Conservation (phyloP, 2,329 filamentous ascomycete species). For the Alternaria sp. region DNA sequence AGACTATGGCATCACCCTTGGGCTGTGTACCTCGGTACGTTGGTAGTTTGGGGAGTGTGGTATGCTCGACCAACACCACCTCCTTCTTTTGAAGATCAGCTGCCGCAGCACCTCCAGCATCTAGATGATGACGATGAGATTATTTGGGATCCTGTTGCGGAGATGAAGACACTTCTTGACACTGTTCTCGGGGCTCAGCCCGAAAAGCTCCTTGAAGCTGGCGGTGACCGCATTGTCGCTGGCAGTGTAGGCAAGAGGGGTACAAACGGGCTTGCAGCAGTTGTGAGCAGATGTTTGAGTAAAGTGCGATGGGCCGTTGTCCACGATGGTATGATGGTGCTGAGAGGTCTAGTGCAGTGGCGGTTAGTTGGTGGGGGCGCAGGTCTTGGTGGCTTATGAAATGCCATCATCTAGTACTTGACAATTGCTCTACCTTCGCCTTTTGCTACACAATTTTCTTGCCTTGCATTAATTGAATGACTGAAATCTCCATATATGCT, state of each 20-base stretch:
- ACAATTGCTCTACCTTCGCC: neutral
- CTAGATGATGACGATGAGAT: slow-evolving; percentile 56
- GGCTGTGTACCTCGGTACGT: slow-evolving; percentile 67
- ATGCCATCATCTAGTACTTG: neutral
- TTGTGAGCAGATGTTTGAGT: slow-evolving; percentile 64
- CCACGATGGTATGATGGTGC: slow-evolving; percentile 67
- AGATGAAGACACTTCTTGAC: slow-evolving; percentile 58
- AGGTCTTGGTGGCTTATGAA: slow-evolving; percentile 11
- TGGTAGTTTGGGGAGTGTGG: slow-evolving; percentile 67
- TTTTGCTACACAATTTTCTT: neutral
- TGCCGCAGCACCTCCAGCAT: slow-evolving; percentile 8
- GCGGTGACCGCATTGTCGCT: slow-evolving; percentile 43
- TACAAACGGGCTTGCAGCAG: slow-evolving; percentile 62
- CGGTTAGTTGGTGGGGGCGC: slow-evolving; percentile 45
- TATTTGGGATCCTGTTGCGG: slow-evolving; percentile 59
- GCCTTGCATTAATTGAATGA: neutral
- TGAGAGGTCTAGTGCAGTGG: slow-evolving; percentile 55
- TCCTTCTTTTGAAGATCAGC: neutral
- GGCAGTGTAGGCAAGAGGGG: slow-evolving; percentile 56
- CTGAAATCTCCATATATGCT: no score
- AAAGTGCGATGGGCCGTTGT: slow-evolving; percentile 69
- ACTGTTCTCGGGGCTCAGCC: slow-evolving; percentile 52
- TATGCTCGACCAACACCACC: slow-evolving; percentile 46
- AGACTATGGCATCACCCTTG: slow-evolving; percentile 69
- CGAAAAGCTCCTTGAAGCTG: slow-evolving; percentile 43